phyloP scores from a whole-genome alignment of 2,329 filamentous ascomycete species.

The Amauroascus niger region DNA sequence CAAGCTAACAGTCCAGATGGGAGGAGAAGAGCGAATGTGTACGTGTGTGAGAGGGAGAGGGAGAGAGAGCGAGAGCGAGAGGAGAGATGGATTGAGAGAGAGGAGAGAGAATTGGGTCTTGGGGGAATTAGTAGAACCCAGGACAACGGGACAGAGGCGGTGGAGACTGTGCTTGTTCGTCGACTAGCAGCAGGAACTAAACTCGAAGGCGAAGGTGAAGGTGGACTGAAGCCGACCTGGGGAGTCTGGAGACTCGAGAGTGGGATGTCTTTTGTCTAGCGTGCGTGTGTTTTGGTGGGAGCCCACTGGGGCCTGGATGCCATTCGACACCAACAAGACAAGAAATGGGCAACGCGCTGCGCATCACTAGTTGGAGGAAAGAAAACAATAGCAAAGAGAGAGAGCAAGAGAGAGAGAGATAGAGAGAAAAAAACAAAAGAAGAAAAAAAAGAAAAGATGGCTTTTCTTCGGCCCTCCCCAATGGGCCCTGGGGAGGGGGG shows the following conservation, averaged over 20 bases:
- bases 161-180: slow-evolving; percentile 5
- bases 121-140: neutral
- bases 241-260: neutral
- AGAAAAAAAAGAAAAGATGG: no score
- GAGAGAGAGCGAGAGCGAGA: neutral
- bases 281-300: neutral
- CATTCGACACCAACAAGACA: neutral
- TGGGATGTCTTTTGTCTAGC: slow-evolving; percentile 6
- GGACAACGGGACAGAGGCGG: slow-evolving; percentile 3
- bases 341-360: neutral
- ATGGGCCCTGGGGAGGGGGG: no score
- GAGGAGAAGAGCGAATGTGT: neutral
- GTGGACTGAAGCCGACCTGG: no score
- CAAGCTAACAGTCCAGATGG: neutral
- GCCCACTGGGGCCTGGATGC: slow-evolving; percentile 4
- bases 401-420: neutral
- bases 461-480: no score
- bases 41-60: neutral
- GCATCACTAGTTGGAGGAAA: no score
- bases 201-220: no score
- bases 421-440: neutral
- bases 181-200: neutral
- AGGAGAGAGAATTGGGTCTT: neutral
- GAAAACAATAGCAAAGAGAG: slow-evolving; percentile 1
- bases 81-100: neutral